These are phyloP conservation scores for Tetragonia tetragonoides DNA, from an alignment of 148 eudicot genomes.

Conservation along the genomic window DNA sequence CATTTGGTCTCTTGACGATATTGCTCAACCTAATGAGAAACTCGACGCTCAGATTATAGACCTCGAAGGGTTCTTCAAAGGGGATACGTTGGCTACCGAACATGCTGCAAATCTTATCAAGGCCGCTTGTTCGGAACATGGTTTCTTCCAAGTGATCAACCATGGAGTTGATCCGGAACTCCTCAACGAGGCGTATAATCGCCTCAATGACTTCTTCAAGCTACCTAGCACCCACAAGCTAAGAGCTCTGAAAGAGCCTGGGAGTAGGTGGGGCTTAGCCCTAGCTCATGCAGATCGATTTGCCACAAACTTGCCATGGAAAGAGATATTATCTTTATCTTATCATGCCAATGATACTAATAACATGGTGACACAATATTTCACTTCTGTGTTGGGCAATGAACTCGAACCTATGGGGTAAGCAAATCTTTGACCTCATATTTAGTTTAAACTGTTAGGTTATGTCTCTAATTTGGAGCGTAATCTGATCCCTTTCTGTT, in stretches of 20 bases:
- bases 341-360: constrained; percentile 20
- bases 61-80: constrained; percentile 36
- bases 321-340: constrained; percentile 45
- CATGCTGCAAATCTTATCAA: constrained; percentile 25
- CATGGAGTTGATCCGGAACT: constrained; percentile 38
- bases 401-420: constrained; percentile 40
- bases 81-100: constrained; percentile 31
- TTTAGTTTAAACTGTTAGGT: background rate
- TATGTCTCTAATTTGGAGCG: too few species aligned
- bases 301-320: constrained; percentile 45
- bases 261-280: constrained; percentile 30
- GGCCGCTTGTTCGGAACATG: constrained; percentile 37
- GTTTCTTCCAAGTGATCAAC: constrained; percentile 50
- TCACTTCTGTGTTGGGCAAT: constrained; percentile 32
- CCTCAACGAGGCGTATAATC: constrained; percentile 16
- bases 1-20: constrained; percentile 40
- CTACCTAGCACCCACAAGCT: constrained; percentile 31
- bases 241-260: constrained; percentile 25
- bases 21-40: constrained; percentile 11
- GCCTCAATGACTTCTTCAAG: constrained; percentile 26
- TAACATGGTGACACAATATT: constrained; percentile 22
- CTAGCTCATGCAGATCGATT: constrained; percentile 46
- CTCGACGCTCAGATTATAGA: constrained; percentile 40
- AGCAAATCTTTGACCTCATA: background rate
- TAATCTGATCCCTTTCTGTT: too few species aligned